A percentile compares a stretch with the other conserved stretches of the same genome.
phyloP scores from a whole-genome alignment of 768 basidiomycete species.

The Agaricus blazei region DNA sequence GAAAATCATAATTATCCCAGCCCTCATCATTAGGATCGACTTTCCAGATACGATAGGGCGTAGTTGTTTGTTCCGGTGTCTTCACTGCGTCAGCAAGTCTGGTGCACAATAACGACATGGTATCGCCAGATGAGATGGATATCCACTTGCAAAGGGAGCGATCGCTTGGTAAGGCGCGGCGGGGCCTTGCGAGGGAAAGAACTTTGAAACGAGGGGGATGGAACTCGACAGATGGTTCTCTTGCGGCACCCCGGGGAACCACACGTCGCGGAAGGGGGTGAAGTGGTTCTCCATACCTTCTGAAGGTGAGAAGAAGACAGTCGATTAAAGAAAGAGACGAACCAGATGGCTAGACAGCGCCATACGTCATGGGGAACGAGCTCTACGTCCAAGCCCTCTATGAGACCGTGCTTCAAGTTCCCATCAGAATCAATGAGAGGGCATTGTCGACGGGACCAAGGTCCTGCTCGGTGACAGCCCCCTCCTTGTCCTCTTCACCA shows the following conservation, averaged over 20 bases:
- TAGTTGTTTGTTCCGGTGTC: conserved; percentile 20
- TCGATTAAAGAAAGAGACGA: conserved; percentile 23
- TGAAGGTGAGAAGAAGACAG: not conserved
- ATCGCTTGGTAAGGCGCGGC: conserved; percentile 17
- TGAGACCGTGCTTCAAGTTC: conserved; percentile 36
- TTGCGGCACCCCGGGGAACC: conserved; percentile 49
- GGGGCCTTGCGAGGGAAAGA: conserved; percentile 37
- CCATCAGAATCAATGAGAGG: conserved; percentile 52
- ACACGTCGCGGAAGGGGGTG: conserved; percentile 62
- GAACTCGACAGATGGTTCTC: conserved; percentile 60
- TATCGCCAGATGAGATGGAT: conserved; percentile 47
- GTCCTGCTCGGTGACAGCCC: conserved; percentile 51
- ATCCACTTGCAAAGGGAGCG: conserved; percentile 29
- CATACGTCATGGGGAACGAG: conserved; percentile 72
- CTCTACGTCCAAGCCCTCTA: conserved; percentile 68
- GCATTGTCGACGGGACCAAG: conserved; percentile 77
- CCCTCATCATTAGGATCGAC: conserved; percentile 36
- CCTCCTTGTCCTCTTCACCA: conserved; percentile 66
- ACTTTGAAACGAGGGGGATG: conserved; percentile 62
- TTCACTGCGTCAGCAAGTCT: conserved; percentile 35
- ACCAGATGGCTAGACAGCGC: conserved; percentile 68
- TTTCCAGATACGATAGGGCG: conserved; percentile 62
- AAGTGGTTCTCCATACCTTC: conserved; percentile 66
- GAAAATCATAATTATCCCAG: conserved; percentile 28
- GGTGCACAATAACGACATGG: conserved; percentile 36